Evolutionary conservation across 257 asterid species (phyloP).

Genomic region (Solanum infundibuliforme): DNA sequence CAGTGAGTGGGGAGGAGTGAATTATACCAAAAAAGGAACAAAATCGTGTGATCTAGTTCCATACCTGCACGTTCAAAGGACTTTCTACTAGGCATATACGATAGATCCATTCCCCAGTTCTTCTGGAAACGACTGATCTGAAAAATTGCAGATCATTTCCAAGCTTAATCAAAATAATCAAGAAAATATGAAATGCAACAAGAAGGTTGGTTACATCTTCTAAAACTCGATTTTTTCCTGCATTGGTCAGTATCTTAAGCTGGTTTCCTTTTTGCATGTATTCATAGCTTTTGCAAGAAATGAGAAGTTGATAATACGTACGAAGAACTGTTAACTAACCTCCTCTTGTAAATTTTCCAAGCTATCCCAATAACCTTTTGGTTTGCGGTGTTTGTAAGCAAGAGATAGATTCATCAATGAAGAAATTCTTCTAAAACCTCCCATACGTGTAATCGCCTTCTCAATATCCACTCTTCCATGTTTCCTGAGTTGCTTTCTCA

Average conservation of each 20-base stretch:
- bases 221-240: neutral
- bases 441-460: constrained; percentile 86
- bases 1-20: neutral
- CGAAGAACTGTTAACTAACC: constrained; percentile 28
- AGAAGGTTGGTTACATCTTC: neutral
- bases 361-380: constrained; percentile 94
- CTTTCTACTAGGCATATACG: constrained; percentile 95
- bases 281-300: neutral
- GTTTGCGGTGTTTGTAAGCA: constrained; percentile 90
- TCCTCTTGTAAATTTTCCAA: constrained; percentile 83
- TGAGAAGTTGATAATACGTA: neutral
- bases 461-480: constrained; percentile 84
- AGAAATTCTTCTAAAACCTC: constrained; percentile 81
- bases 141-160: neutral
- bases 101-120: constrained; percentile 94
- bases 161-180: neutral
- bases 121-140: constrained; percentile 80
- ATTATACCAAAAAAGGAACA: neutral
- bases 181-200: neutral
- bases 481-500: constrained; percentile 82
- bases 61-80: constrained; percentile 91
- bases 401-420: constrained; percentile 73
- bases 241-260: neutral
- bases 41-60: neutral
- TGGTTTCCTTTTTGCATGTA: neutral